Conservation (phyloP, 2,329 filamentous ascomycete species). For the Ascosphaera aggregata region DNA sequence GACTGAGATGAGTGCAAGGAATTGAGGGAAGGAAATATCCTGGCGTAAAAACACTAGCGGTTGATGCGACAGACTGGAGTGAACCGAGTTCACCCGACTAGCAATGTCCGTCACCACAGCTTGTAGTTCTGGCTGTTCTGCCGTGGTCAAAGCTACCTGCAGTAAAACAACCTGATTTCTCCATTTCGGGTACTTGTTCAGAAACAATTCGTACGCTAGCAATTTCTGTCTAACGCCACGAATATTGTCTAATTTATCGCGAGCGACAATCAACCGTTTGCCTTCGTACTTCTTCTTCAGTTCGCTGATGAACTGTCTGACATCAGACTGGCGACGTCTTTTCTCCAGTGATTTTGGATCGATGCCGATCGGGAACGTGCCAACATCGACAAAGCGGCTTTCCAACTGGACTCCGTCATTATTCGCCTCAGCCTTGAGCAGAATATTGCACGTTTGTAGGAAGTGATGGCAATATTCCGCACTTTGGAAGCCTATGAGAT, state of each 20-base stretch:
- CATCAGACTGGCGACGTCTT: slow-evolving; percentile 60
- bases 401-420: slow-evolving; percentile 88
- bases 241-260: slow-evolving; percentile 95
- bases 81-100: slow-evolving; percentile 92
- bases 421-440: too few relatives aligned
- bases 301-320: slow-evolving; percentile 66
- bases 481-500: slow-evolving; percentile 92
- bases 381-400: slow-evolving; percentile 70
- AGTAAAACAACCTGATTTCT: slow-evolving; percentile 93
- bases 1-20: slow-evolving; percentile 78
- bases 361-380: slow-evolving; percentile 93
- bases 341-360: slow-evolving; percentile 93
- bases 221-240: slow-evolving; percentile 96
- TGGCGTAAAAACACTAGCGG: slow-evolving; percentile 99
- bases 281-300: slow-evolving; percentile 82
- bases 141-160: slow-evolving; percentile 89
- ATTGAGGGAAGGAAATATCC: slow-evolving; percentile 81
- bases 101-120: slow-evolving; percentile 94
- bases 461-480: slow-evolving; percentile 99
- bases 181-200: slow-evolving; percentile 94
- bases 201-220: slow-evolving; percentile 85
- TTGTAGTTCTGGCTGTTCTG: slow-evolving; percentile 91
- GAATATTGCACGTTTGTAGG: slow-evolving; percentile 80
- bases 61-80: too few relatives aligned
- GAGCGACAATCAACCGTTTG: slow-evolving; percentile 88